Evolutionary conservation across 2,329 filamentous ascomycete genomes (phyloP), one percentile per base, ranked within the genome.

Genomic region (Nothophaeocryptopus gaeumannii): DNA sequence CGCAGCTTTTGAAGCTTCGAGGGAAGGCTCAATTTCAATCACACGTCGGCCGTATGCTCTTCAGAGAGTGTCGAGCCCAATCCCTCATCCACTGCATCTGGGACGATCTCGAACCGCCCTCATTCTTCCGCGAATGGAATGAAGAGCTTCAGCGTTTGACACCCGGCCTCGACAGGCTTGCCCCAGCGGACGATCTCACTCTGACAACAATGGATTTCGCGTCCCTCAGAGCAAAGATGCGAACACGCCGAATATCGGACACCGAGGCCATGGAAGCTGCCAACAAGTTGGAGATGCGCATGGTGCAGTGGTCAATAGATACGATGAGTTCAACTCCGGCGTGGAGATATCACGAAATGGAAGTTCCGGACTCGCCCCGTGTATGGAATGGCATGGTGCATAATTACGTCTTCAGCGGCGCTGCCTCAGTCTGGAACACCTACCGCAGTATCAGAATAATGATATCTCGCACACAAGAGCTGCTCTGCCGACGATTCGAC

Each of bases 1-100:
- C 66, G 16, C 63, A 68, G 31, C 56, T 72, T 8, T 56, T 70
- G 15, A 63, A 63, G 43, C 12, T 69, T 13, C 62, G 69, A 15
- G 64, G 64, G 10, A 58, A 56, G 26, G 45, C 47, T 3, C 64
- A 67, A 38, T 66, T 71, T 45, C 51, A 58, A 16, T 56, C 56
- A 8, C 10, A 35, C 1, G 42, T 53, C 12, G 63, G 64, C 2
- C 53, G 63, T 2, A 54, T 56, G 40, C 53, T 67, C 2, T 66
- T 65, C 39, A 58, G 64, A 9, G 63, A 66, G 44, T 62, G 52
- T 12, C 58, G 64, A 5, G 54, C 59, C 8, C 57, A 63, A 34
- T 57, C 63, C 12, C 45, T 56, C 31, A 60, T 62, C n/a, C 46
- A 57, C 36, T 61, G 57, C 40, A 58, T 66, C 14, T 67, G 63